Base-by-base conservation (phyloP, 2,329 filamentous ascomycete species). In the Aspergillus glaucus region DNA sequence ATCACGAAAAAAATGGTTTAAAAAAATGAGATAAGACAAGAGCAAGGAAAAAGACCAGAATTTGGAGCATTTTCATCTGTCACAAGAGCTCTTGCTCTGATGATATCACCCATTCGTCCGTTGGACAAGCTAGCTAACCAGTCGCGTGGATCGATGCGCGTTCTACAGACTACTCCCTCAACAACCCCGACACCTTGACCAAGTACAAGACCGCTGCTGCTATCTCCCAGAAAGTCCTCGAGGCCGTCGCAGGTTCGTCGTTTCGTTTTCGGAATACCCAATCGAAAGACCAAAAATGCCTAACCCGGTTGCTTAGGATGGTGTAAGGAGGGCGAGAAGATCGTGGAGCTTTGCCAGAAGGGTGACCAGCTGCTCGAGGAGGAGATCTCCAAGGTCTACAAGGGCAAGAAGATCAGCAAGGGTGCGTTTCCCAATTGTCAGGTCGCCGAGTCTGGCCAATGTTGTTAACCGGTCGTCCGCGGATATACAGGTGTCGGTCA, bases 191-290 rank as follows among this genome's bases (percentile, higher is more conserved):
- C 71, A 96, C 90, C 64, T 81, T 98, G 63, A 97, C 93, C 75
- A 98, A 97, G 81, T 97, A 97, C 82, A 97, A 95, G 85, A 91
- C 87, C 58, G 93, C 93, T 50, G 92, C 88, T 55, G 80, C 87
- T 70, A 97, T 98, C 74, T 93, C 92, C 45, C 88, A 96, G 72
- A 95, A 92, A 78, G 92, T 95, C 61, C 83, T 98, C 60, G 88
- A 90, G 63, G 86, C 86, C 61, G 92, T 98, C 58, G 70, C 74
- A 70, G 79, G 80, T 82, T 67, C 58, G 68, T 63, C 49, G 43
- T 50, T 7, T 50, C 48, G 44, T n/a, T 19, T 17, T n/a, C n/a
- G 34, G 17, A 9, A 8, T 4, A 7, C n/a, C 34, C 4, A 19
- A 8, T 37, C 17, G 34, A 17, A 37, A 8, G n/a, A 3, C n/a